Base-by-base conservation (phyloP, 148 eudicot genomes). In the Diospyros lotus region DNA sequence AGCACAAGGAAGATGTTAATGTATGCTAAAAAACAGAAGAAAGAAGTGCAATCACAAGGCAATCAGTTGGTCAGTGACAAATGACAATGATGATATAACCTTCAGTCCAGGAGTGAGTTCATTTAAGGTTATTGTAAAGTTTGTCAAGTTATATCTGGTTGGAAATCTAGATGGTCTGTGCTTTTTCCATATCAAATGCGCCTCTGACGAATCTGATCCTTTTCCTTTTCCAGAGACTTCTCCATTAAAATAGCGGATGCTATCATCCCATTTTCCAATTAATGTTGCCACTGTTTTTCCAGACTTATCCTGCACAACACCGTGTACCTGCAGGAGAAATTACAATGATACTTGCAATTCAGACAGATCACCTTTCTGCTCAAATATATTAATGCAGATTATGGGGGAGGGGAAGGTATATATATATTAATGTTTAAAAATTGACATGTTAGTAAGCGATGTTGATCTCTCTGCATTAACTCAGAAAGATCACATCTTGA, bases 81-180 rank as follows among this genome's bases (percentile, higher is more conserved):
- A 5, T 45, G 18, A 48, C 13, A 28, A 28, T 44, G 44, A 69
- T 66, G 28, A 28, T 28, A 28, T 28, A 28, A 77, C 83, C 83
- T 80, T 72, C 11, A 80, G 77, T 66, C 76, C 74, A 73, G 74
- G 83, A 38, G 80, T 80, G 64, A 80, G 73, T 66, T 80, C 83
- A 68, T 80, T 80, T 14, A 80, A 48, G n/a, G 77, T 72, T 69
- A 73, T 60, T n/a, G 83, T 80, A 62, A 80, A 80, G 13, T 62
- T 63, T 66, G 83, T 80, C 42, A 80, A 60, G 75, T 72, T 80
- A 74, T 76, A 80, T 76, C 80, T 76, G 55, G 68, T 76, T 51
- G 64, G 73, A 59, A 46, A 60, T 60, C 63, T 66, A 48, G 83
- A 42, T 10, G 80, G 76, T 72, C 72, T 73, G 50, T 58, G 51